Conservation (phyloP, 148 eudicot species). For the Gaultheria prostrata region DNA sequence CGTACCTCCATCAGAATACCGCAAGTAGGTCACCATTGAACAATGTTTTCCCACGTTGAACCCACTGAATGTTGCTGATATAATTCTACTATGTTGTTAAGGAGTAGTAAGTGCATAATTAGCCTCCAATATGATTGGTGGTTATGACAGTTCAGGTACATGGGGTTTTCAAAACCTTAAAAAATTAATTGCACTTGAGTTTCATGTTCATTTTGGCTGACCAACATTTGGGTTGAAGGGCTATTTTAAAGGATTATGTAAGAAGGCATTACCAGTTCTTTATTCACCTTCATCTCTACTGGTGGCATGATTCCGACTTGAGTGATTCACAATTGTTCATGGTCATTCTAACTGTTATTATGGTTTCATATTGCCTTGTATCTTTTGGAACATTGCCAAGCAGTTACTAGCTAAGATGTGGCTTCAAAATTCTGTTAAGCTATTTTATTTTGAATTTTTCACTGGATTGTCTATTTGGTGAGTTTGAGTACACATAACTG, state of each 20-base stretch:
- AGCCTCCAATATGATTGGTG: background rate
- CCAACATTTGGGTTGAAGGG: background rate
- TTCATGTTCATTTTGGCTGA: background rate
- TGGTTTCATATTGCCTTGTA: background rate
- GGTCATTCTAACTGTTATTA: background rate
- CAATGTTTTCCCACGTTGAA: background rate
- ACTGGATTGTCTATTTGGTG: background rate
- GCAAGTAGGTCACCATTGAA: slow-evolving; percentile 57
- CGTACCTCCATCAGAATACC: slow-evolving; percentile 89
- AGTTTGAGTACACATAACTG: background rate
- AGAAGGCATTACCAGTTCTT: background rate
- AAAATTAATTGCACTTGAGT: background rate
- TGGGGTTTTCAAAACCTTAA: background rate
- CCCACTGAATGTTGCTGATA: background rate
- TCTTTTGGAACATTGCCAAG: slow-evolving; percentile 29
- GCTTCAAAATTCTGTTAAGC: background rate
- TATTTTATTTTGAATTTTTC: background rate
- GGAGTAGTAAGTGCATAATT: background rate
- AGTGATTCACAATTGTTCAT: background rate
- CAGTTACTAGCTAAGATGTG: background rate
- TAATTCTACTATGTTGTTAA: background rate
- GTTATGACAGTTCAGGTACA: background rate
- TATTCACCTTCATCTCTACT: background rate
- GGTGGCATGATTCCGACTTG: background rate
- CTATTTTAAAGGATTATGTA: background rate